Conservation (phyloP, 305 asterid species). For the Coffea humblotiana region DNA sequence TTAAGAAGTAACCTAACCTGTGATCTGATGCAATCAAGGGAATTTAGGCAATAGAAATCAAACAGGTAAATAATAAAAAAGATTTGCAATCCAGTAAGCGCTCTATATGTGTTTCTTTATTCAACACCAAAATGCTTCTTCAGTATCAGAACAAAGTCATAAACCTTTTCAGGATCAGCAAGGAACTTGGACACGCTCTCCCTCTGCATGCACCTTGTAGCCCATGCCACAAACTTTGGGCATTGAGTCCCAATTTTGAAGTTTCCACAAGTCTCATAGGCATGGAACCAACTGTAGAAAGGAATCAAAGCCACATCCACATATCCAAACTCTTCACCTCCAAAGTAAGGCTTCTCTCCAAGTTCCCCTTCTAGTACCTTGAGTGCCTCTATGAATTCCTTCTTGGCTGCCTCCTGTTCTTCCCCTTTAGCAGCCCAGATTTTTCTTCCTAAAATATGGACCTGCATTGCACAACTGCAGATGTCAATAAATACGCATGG, state of each 20-base stretch:
- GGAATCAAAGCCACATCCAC: constrained; percentile 29
- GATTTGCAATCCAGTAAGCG: not conserved
- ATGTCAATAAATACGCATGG: not conserved
- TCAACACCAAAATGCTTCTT: constrained; percentile 8
- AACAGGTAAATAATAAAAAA: not conserved
- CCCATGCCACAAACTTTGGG: constrained; percentile 31
- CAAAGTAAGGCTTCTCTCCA: constrained; percentile 28
- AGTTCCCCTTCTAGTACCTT: constrained; percentile 30
- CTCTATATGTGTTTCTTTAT: not conserved
- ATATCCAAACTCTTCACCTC: constrained; percentile 33
- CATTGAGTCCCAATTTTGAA: constrained; percentile 28
- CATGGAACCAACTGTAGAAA: constrained; percentile 26
- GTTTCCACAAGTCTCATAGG: constrained; percentile 24
- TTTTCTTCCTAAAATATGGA: not conserved
- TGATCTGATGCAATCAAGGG: too few species aligned
- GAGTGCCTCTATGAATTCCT: constrained; percentile 25
- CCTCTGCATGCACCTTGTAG: not conserved
- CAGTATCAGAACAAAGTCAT: constrained; percentile 11
- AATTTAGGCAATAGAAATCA: too few species aligned
- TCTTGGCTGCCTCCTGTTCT: constrained; percentile 23
- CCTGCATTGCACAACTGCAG: constrained; percentile 9
- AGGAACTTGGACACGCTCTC: constrained; percentile 21
- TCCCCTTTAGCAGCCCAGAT: constrained; percentile 14
- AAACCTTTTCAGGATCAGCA: constrained; percentile 24
- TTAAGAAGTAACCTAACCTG: too few species aligned